Evolutionary conservation across 345 rosid genomes (phyloP).

Genomic region (Euphorbia tirucalli): DNA sequence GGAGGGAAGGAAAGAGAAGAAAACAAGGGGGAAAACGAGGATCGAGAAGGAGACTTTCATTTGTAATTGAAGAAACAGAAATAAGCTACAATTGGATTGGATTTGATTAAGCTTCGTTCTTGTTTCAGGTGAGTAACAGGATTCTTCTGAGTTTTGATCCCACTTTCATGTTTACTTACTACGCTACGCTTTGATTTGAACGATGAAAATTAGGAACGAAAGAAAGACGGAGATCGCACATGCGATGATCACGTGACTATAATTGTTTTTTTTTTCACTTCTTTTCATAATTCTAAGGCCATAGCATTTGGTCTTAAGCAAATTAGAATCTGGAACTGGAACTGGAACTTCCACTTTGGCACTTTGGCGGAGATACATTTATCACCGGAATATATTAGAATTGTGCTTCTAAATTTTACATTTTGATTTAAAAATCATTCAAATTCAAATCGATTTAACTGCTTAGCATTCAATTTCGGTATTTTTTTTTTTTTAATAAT

Average conservation of each 20-base stretch:
- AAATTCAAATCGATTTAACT: no score
- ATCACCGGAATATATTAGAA: no score
- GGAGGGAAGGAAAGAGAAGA: conserved; percentile 27
- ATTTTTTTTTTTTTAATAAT: no score
- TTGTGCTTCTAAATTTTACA: background rate
- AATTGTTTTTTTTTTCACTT: no score
- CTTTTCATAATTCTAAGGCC: no score
- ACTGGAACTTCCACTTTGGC: no score
- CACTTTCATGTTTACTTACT: background rate
- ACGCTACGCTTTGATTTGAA: background rate
- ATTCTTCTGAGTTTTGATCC: no score
- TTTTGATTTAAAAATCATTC: no score
- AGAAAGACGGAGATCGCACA: background rate
- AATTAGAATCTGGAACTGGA: no score
- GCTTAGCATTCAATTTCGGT: no score
- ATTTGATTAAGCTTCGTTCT: background rate
- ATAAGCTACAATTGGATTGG: background rate
- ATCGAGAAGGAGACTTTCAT: conserved; percentile 17
- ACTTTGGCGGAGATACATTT: no score
- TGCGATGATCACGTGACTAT: background rate
- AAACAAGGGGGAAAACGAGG: conserved; percentile 3
- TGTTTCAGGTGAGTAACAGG: background rate
- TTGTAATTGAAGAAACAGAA: background rate
- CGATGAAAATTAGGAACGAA: conserved; percentile 1
- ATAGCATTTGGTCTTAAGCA: no score